These are phyloP conservation scores for Massariosphaeria phaeospora DNA, from an alignment of 495 filamentous ascomycete genomes.

Conservation along the genomic window DNA sequence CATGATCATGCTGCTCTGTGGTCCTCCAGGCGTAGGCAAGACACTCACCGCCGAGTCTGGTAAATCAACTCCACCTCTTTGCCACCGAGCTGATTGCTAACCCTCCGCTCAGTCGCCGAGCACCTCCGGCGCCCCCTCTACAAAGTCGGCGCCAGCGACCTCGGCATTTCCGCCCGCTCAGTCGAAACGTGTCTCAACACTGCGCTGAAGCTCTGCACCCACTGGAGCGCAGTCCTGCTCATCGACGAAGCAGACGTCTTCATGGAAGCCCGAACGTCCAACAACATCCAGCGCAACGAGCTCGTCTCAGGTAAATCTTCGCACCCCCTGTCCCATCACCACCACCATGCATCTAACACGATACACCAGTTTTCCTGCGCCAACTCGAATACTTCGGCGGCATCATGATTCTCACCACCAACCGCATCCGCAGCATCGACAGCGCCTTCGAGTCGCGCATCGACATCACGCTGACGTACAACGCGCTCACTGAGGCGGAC, in stretches of 20 bases:
- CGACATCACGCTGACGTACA: slow-evolving; percentile 39
- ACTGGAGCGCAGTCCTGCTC: slow-evolving; percentile 46
- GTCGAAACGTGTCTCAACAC: slow-evolving; percentile 34
- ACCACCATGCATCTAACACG: no score
- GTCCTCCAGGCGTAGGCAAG: slow-evolving; percentile 39
- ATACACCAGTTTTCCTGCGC: slow-evolving; percentile 46
- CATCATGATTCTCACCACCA: slow-evolving; percentile 43
- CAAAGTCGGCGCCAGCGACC: slow-evolving; percentile 35
- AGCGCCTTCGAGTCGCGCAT: slow-evolving; percentile 38
- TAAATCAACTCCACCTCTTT: neutral
- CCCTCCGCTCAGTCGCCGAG: slow-evolving; percentile 34
- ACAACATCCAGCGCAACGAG: slow-evolving; percentile 39
- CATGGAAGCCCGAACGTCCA: slow-evolving; percentile 44
- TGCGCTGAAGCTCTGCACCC: slow-evolving; percentile 36
- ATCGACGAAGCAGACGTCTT: slow-evolving; percentile 69
- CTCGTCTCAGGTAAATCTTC: slow-evolving; percentile 32
- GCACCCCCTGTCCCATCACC: neutral
- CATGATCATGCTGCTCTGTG: slow-evolving; percentile 6
- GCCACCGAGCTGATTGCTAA: neutral
- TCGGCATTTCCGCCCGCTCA: slow-evolving; percentile 31
- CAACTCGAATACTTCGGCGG: slow-evolving; percentile 55
- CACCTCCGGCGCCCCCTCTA: slow-evolving; percentile 36
- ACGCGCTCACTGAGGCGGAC: slow-evolving; percentile 28
- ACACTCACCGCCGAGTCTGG: slow-evolving; percentile 34
- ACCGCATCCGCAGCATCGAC: slow-evolving; percentile 38